Percentiles rank a stretch among this genome's conserved stretches.
Evolutionary conservation across 2,329 filamentous ascomycete genomes (phyloP).

Genomic region (Lachnellula suecica): DNA sequence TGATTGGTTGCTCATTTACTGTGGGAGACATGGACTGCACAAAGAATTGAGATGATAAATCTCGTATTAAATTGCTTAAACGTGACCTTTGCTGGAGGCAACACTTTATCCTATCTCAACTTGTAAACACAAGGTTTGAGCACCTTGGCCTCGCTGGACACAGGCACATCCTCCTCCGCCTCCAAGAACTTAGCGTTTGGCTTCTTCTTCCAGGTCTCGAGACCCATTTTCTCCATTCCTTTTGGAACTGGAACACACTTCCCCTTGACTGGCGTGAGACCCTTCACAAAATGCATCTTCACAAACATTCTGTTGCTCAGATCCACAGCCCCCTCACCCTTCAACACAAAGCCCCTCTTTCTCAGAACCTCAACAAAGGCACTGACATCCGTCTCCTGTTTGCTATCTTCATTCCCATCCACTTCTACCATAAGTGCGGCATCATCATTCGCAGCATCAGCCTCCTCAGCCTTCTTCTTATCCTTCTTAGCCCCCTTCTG

Average conservation of each 20-base stretch:
- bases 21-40: neutral
- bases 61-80: neutral
- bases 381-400: slow-evolving; percentile 79
- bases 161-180: slow-evolving; percentile 61
- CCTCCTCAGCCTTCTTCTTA: slow-evolving; percentile 41
- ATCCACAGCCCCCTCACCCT: slow-evolving; percentile 70
- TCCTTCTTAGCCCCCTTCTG: slow-evolving; percentile 51
- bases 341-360: slow-evolving; percentile 81
- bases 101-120: slow-evolving; percentile 49
- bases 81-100: neutral
- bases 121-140: slow-evolving; percentile 98
- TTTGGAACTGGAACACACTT: slow-evolving; percentile 59
- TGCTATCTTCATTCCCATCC: slow-evolving; percentile 62
- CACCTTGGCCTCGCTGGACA: slow-evolving; percentile 62
- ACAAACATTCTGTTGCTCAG: slow-evolving; percentile 98
- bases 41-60: neutral
- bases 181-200: slow-evolving; percentile 77
- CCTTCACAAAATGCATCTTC: slow-evolving; percentile 91
- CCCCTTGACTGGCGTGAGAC: slow-evolving; percentile 69
- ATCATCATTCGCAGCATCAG: slow-evolving; percentile 48
- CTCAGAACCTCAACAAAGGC: slow-evolving; percentile 83
- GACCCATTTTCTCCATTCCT: slow-evolving; percentile 48
- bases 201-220: slow-evolving; percentile 65
- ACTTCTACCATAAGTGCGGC: slow-evolving; percentile 67
- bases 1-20: slow-evolving; percentile 2